phyloP scores from a whole-genome alignment of 2,329 filamentous ascomycete species.

The Pyrenochaeta sp. region DNA sequence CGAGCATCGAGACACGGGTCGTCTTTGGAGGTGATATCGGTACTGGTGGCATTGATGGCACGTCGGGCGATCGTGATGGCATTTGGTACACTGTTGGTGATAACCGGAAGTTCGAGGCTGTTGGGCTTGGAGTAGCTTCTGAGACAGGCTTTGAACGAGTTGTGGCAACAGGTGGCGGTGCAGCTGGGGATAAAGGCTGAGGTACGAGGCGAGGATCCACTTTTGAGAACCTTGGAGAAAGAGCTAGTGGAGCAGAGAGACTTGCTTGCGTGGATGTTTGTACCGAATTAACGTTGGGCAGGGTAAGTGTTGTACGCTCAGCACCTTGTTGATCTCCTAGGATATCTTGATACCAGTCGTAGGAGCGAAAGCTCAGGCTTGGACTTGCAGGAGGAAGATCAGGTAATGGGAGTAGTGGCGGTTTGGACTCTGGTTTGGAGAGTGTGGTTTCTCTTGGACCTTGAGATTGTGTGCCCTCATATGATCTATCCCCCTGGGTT shows the following conservation, averaged over 20 bases:
- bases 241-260: slow-evolving; percentile 13
- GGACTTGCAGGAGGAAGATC: slow-evolving; percentile 33
- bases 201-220: slow-evolving; percentile 14
- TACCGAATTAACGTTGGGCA: slow-evolving; percentile 15
- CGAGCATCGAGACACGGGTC: slow-evolving; percentile 21
- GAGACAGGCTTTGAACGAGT: slow-evolving; percentile 28
- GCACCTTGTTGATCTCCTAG: slow-evolving; percentile 26
- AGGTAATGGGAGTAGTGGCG: slow-evolving; percentile 24
- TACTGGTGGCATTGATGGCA: slow-evolving; percentile 11
- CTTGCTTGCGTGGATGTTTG: slow-evolving; percentile 22
- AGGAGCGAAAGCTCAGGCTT: slow-evolving; percentile 34
- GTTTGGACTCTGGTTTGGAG: slow-evolving; percentile 19
- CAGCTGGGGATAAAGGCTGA: slow-evolving; percentile 22
- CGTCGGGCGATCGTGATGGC: slow-evolving; percentile 13
- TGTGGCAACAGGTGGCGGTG: slow-evolving; percentile 16
- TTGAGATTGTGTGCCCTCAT: slow-evolving; percentile 3
- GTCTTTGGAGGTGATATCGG: slow-evolving; percentile 19
- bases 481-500: slow-evolving; percentile 11
- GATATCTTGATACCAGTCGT: slow-evolving; percentile 41
- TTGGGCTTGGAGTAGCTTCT: slow-evolving; percentile 21
- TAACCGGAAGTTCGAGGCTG: slow-evolving; percentile 27
- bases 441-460: slow-evolving; percentile 18
- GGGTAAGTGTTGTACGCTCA: slow-evolving; percentile 6
- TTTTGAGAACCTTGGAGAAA: slow-evolving; percentile 12
- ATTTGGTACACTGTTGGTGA: slow-evolving; percentile 33